phyloP scores from a whole-genome alignment of 208 protist species.

The Leishmania tropica region DNA sequence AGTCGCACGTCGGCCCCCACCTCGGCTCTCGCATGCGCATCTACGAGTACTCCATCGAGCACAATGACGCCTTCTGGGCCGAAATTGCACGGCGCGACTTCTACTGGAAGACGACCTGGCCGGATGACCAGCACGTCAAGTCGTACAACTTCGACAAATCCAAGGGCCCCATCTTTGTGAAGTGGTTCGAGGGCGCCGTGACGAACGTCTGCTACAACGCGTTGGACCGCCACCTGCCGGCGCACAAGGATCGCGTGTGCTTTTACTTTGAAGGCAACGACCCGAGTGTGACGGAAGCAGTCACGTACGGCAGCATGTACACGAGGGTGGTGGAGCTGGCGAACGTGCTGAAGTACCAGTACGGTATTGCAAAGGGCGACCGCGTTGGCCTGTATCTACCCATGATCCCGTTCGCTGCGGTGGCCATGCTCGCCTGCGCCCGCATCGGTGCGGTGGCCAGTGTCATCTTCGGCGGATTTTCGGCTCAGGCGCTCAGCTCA shows the following conservation, averaged over 20 bases:
- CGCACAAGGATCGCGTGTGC: constrained; percentile 73
- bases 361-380: constrained; percentile 93
- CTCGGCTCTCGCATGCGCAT: constrained; percentile 57
- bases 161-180: constrained; percentile 61
- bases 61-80: constrained; percentile 73
- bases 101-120: constrained; percentile 71
- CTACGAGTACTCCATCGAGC: constrained; percentile 67
- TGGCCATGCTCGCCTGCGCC: constrained; percentile 98
- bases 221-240: constrained; percentile 81
- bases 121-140: constrained; percentile 52
- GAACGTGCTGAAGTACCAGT: constrained; percentile 85
- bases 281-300: constrained; percentile 30
- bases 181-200: constrained; percentile 85
- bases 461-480: constrained; percentile 91
- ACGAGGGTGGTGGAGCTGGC: constrained; percentile 85
- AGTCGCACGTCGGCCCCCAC: constrained; percentile 44
- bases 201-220: constrained; percentile 93
- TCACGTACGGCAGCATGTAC: constrained; percentile 92
- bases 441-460: constrained; percentile 93
- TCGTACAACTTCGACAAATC: constrained; percentile 82
- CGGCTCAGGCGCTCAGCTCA: constrained; percentile 49
- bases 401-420: constrained; percentile 92
- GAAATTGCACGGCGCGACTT: constrained; percentile 64
- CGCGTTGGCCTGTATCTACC: constrained; percentile 97
- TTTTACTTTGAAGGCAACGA: constrained; percentile 92